Conservation (phyloP, 2,329 filamentous ascomycete genomes). For the Trichoderma koningii region DNA sequence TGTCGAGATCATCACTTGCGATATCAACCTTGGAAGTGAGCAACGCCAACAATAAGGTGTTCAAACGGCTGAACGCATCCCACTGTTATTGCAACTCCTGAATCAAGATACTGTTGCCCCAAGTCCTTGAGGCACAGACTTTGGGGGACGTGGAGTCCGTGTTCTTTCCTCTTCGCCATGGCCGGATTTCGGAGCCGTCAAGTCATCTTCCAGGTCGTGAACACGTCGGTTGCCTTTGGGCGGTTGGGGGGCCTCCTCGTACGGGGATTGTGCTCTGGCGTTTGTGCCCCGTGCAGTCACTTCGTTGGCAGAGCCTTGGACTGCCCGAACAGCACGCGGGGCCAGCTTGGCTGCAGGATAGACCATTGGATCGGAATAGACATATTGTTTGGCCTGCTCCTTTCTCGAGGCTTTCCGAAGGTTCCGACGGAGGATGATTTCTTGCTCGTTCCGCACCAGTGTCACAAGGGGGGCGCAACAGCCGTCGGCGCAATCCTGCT, state of each 20-base stretch:
- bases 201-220: conserved; percentile 28
- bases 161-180: conserved; percentile 5
- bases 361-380: neutral
- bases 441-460: conserved; percentile 38
- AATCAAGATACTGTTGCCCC: neutral
- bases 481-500: conserved; percentile 33
- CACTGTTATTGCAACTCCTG: too few relatives aligned
- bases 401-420: conserved; percentile 15
- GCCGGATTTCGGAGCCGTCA: neutral
- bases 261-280: neutral
- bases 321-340: neutral
- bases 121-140: conserved; percentile 23
- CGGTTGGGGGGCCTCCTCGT: neutral
- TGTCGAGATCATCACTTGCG: conserved; percentile 19
- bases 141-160: conserved; percentile 23
- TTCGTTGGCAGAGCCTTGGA: neutral
- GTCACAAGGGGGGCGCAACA: conserved; percentile 37
- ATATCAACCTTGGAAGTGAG: conserved; percentile 24
- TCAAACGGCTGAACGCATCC: conserved; percentile 12
- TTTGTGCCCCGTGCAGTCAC: neutral
- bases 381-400: neutral
- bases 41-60: neutral
- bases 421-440: conserved; percentile 39
- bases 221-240: neutral
- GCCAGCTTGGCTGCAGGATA: neutral